These are phyloP conservation scores for Taphrina sp. DNA, from an alignment of 1,139 yeast genomes.

Conservation along the genomic window DNA sequence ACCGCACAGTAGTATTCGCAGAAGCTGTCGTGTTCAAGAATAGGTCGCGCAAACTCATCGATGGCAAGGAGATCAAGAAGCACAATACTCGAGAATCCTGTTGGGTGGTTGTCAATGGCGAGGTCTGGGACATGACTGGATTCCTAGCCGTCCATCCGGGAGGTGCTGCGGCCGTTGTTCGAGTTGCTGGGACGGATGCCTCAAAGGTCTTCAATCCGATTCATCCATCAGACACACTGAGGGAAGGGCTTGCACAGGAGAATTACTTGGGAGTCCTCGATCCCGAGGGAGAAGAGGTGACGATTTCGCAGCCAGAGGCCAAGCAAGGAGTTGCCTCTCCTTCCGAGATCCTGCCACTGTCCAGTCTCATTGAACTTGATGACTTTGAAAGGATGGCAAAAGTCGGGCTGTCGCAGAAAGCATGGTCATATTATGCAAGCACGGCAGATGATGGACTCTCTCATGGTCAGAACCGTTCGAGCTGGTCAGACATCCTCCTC, in stretches of 20 bases:
- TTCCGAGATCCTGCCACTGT: neutral
- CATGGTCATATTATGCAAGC: constrained; percentile 59
- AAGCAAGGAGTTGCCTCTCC: constrained; percentile 54
- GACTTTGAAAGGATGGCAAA: constrained; percentile 87
- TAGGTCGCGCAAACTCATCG: constrained; percentile 8
- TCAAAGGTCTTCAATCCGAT: constrained; percentile 54
- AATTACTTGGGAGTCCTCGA: constrained; percentile 39
- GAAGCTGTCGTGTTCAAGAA: too few relatives aligned
- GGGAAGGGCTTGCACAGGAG: constrained; percentile 56
- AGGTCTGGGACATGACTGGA: constrained; percentile 74
- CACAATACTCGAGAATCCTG: constrained; percentile 68
- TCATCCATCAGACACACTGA: constrained; percentile 78
- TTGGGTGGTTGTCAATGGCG: constrained; percentile 49
- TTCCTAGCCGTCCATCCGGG: constrained; percentile 87
- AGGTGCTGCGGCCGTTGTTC: constrained; percentile 68
- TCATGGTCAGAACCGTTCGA: constrained; percentile 51
- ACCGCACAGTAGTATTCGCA: neutral
- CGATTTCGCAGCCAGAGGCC: constrained; percentile 62
- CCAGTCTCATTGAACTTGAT: constrained; percentile 45
- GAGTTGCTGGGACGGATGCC: constrained; percentile 69
- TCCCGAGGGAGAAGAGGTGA: constrained; percentile 45
- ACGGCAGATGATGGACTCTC: constrained; percentile 58
- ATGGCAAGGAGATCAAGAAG: constrained; percentile 49
- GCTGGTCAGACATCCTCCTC: constrained; percentile 50
- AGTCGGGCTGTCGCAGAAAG: constrained; percentile 55